These are phyloP conservation scores for Alternaria ethzedia DNA, from an alignment of 2,329 filamentous ascomycete species.

Conservation along the genomic window DNA sequence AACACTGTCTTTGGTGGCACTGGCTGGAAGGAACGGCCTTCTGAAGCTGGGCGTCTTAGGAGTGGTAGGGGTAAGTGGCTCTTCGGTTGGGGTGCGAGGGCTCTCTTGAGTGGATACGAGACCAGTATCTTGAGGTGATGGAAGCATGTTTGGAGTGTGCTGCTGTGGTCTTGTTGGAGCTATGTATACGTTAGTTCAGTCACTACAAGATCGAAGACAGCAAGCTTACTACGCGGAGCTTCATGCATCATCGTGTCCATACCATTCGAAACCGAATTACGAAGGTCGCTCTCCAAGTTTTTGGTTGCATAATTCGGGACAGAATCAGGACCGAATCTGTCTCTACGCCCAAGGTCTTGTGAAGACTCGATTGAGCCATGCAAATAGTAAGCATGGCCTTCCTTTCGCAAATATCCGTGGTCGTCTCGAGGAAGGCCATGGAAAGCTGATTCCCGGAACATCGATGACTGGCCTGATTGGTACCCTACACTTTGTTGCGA, in stretches of 20 bases:
- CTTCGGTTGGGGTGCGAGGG: background rate
- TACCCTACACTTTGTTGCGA: background rate
- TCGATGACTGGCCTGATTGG: background rate
- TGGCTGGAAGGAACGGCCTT: conserved; percentile 9
- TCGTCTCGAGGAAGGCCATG: background rate
- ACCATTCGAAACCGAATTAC: background rate
- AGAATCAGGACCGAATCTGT: background rate
- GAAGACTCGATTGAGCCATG: background rate
- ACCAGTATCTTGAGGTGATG: background rate
- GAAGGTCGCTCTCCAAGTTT: background rate
- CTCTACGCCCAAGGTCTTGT: background rate
- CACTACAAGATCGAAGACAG: background rate
- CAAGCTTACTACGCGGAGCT: background rate
- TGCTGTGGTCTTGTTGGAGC: background rate
- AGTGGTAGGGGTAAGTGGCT: background rate
- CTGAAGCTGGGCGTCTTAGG: conserved; percentile 8
- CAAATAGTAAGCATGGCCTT: background rate
- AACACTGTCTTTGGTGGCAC: background rate
- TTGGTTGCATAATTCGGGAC: background rate
- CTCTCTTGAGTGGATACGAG: background rate
- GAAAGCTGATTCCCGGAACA: background rate
- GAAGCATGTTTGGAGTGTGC: background rate
- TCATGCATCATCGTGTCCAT: background rate
- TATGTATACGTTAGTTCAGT: background rate
- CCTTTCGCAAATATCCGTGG: background rate